Evolutionary conservation across 176 grass and related monocot species (phyloP).

Genomic region (Phragmites australis): DNA sequence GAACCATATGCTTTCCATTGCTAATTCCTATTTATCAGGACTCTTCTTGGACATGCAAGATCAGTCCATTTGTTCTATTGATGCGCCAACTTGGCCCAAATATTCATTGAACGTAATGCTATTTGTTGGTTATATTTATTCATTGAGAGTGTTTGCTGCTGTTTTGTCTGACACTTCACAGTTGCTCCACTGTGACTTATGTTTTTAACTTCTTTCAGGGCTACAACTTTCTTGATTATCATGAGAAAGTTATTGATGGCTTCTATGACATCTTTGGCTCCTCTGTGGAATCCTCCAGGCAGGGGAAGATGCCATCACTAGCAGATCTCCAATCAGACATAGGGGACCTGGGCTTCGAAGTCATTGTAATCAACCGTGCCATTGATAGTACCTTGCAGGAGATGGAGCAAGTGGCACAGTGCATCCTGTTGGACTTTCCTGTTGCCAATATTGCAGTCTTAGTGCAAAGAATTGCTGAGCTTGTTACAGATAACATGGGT

Average conservation of each 20-base stretch:
- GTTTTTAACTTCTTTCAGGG: constrained; percentile 56
- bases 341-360: constrained; percentile 96
- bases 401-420: constrained; percentile 95
- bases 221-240: constrained; percentile 92
- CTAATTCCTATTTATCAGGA: constrained; percentile 7
- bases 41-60: not conserved
- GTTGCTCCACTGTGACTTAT: constrained; percentile 32
- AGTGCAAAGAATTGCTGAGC: constrained; percentile 95
- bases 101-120: not conserved
- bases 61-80: not conserved
- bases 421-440: constrained; percentile 77
- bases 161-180: constrained; percentile 6
- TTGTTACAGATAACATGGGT: constrained; percentile 92
- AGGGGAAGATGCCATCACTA: constrained; percentile 82
- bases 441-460: constrained; percentile 62
- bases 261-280: constrained; percentile 94
- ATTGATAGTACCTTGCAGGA: constrained; percentile 82
- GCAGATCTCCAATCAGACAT: constrained; percentile 89
- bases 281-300: constrained; percentile 60
- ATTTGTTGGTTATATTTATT: not conserved
- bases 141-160: not conserved
- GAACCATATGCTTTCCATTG: constrained; percentile 24
- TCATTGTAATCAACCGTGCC: constrained; percentile 89
- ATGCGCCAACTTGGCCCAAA: constrained; percentile 18
- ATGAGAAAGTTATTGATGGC: constrained; percentile 93